Evolutionary conservation across 495 filamentous ascomycete species (phyloP).

Genomic region (Annulohypoxylon nitens): DNA sequence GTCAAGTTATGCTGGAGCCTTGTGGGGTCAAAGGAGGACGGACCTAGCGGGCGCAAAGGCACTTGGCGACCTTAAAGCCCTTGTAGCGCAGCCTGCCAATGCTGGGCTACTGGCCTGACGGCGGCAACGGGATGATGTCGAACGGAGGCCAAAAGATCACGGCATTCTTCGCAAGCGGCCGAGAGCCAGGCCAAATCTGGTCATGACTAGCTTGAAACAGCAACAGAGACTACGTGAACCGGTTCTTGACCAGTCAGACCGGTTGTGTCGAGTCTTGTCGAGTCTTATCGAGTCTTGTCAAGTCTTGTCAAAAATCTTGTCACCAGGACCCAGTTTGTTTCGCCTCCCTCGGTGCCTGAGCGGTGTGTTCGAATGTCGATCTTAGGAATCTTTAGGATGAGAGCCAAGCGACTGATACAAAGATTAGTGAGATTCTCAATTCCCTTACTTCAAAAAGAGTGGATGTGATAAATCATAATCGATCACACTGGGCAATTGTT

Average conservation of each 20-base stretch:
- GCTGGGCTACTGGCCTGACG: slow-evolving; percentile 9
- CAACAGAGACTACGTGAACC: slow-evolving; percentile 24
- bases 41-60: slow-evolving; percentile 14
- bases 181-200: slow-evolving; percentile 19
- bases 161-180: slow-evolving; percentile 22
- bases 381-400: slow-evolving; percentile 24
- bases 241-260: not conserved
- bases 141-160: slow-evolving; percentile 14
- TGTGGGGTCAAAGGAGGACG: not conserved
- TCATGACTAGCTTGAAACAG: not conserved
- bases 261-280: not conserved
- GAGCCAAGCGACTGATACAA: slow-evolving; percentile 32
- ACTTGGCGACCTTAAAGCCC: slow-evolving; percentile 1
- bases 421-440: not conserved
- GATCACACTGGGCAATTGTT: not conserved
- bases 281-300: too few species aligned
- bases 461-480: slow-evolving; percentile 14
- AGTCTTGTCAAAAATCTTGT: not conserved
- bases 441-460: slow-evolving; percentile 6
- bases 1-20: slow-evolving; percentile 13
- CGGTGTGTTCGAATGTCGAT: slow-evolving; percentile 41
- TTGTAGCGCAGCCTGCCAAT: slow-evolving; percentile 12
- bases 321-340: slow-evolving; percentile 18
- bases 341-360: slow-evolving; percentile 26
- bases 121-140: slow-evolving; percentile 20